Percentiles rank a stretch among this genome's conserved stretches.
Evolutionary conservation across 23 red algal species (phyloP).

Genomic region (Cyanidioschyzon merolae): DNA sequence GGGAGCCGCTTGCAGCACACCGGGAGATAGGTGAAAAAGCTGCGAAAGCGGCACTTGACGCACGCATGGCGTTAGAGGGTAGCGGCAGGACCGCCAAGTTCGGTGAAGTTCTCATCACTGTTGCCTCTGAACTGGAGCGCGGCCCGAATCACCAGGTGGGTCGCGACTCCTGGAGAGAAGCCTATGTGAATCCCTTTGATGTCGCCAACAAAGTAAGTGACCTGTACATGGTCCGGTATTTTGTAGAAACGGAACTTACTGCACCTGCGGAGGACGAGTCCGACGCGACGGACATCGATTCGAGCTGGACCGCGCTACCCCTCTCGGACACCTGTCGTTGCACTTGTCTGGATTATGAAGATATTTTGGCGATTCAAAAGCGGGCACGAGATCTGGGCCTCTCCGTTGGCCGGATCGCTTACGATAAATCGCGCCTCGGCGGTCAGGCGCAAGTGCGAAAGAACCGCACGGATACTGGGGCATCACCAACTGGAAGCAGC

Average conservation of each 20-base stretch:
- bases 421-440: not conserved
- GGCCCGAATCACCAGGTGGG: not conserved
- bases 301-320: not conserved
- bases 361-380: not conserved
- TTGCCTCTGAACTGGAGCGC: not conserved
- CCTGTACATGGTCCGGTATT: constrained; percentile 1
- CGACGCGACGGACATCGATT: not conserved
- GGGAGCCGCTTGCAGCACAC: constrained; percentile 2
- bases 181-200: constrained; percentile 1
- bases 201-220: constrained; percentile 1
- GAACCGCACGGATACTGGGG: not conserved
- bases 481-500: not conserved
- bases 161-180: not conserved
- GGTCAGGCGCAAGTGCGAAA: not conserved
- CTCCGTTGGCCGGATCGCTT: not conserved
- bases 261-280: not conserved
- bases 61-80: not conserved
- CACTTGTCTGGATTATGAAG: not conserved
- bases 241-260: not conserved
- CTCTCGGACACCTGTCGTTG: not conserved
- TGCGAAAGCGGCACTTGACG: not conserved
- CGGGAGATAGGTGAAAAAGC: not conserved
- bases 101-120: not conserved
- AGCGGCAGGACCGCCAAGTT: not conserved
- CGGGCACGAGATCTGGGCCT: not conserved